phyloP scores from a whole-genome alignment of 495 filamentous ascomycete species.

The Lasiosphaeriaceae sp. region DNA sequence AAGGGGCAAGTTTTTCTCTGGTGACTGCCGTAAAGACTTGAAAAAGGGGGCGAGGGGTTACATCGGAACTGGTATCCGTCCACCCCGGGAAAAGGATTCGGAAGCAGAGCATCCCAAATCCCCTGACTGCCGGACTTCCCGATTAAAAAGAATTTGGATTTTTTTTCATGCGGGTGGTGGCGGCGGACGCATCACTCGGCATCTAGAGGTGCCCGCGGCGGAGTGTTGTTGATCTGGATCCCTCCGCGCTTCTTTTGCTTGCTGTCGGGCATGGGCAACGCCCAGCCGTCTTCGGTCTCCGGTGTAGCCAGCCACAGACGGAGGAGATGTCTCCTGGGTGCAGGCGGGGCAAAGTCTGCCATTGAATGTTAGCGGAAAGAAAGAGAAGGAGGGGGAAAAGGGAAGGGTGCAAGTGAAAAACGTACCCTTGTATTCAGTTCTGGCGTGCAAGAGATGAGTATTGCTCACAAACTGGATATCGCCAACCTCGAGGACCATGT shows the following conservation, averaged over 20 bases:
- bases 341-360: constrained; percentile 55
- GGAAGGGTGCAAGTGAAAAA: not conserved
- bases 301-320: constrained; percentile 79
- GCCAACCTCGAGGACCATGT: constrained; percentile 75
- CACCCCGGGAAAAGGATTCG: too few species aligned
- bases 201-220: constrained; percentile 60
- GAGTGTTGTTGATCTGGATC: constrained; percentile 76
- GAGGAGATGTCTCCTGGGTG: constrained; percentile 72
- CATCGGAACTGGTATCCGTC: too few species aligned
- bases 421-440: constrained; percentile 57
- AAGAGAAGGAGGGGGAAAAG: not conserved
- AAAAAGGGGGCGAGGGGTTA: too few species aligned
- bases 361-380: constrained; percentile 6
- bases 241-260: constrained; percentile 81
- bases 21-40: too few species aligned
- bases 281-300: constrained; percentile 81
- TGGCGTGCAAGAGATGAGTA: constrained; percentile 63
- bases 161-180: too few species aligned
- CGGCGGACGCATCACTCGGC: constrained; percentile 54
- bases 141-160: too few species aligned
- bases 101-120: too few species aligned
- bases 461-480: constrained; percentile 77
- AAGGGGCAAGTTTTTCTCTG: too few species aligned
- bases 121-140: too few species aligned
- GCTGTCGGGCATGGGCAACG: constrained; percentile 74